These are phyloP conservation scores for Corchorus capsularis DNA, from an alignment of 345 rosid species.

Conservation along the genomic window DNA sequence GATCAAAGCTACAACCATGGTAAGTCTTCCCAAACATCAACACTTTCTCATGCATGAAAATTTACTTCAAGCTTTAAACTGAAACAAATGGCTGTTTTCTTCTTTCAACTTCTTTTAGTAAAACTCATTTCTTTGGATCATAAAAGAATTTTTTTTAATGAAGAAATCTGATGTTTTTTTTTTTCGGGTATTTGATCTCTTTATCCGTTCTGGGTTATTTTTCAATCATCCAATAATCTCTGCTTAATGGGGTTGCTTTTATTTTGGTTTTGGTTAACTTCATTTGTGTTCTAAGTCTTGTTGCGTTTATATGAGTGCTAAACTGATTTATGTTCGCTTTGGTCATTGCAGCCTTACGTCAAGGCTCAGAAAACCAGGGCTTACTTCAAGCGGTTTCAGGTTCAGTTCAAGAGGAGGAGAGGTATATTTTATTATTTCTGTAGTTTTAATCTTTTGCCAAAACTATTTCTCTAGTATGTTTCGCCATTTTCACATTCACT, in stretches of 20 bases:
- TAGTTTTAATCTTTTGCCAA: neutral
- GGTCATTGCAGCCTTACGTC: slow-evolving; percentile 48
- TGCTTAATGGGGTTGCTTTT: neutral
- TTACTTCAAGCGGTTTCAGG: slow-evolving; percentile 77
- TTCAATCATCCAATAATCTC: neutral
- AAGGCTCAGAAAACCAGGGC: slow-evolving; percentile 63
- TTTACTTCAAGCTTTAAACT: neutral
- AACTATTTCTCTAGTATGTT: no score
- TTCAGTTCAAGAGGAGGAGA: slow-evolving; percentile 74
- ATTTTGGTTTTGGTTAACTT: neutral
- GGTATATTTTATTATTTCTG: slow-evolving; percentile 31
- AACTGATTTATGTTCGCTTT: neutral
- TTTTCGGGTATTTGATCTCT: neutral
- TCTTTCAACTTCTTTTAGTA: neutral
- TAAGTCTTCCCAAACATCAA: slow-evolving; percentile 8
- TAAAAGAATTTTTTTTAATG: neutral
- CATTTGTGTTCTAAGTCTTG: neutral
- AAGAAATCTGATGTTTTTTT: neutral
- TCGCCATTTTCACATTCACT: no score
- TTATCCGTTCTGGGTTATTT: neutral
- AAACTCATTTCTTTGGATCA: neutral
- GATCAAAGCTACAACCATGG: slow-evolving; percentile 34
- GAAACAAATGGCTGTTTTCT: neutral
- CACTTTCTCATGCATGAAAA: neutral
- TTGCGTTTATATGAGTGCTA: neutral